Evolutionary conservation across 1,284 basidiomycete genomes (phyloP).

Genomic region (Malassezia yamatoensis): DNA sequence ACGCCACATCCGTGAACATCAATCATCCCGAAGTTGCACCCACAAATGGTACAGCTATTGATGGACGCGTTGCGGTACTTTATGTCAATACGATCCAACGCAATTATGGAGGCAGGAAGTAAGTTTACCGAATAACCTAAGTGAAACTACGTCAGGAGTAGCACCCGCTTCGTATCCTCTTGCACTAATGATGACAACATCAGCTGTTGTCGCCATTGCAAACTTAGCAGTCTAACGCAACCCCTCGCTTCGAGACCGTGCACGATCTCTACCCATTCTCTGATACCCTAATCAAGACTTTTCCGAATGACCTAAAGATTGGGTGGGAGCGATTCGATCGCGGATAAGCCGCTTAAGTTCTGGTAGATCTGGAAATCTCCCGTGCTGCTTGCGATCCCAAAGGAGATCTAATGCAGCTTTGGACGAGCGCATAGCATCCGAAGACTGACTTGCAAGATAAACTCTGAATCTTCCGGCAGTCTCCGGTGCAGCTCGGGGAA

Average conservation of each 20-base stretch:
- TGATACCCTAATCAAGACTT: background rate
- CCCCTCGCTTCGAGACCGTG: background rate
- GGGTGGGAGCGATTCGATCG: conserved; percentile 13
- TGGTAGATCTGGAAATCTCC: conserved; percentile 15
- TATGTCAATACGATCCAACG: conserved; percentile 8
- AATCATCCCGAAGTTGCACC: conserved; percentile 58
- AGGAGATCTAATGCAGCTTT: conserved; percentile 2
- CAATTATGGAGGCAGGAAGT: conserved; percentile 1
- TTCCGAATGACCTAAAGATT: conserved; percentile 17
- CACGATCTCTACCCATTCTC: background rate
- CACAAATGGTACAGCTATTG: conserved; percentile 59
- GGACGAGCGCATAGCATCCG: background rate
- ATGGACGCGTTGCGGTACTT: conserved; percentile 74
- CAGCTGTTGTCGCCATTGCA: too few relatives aligned
- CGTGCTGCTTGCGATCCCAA: conserved; percentile 14
- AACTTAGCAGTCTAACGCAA: too few relatives aligned
- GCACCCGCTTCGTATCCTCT: too few relatives aligned
- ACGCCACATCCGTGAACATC: conserved; percentile 54
- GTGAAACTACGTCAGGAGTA: background rate
- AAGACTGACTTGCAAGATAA: background rate
- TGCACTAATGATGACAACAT: too few relatives aligned
- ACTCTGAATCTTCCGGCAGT: conserved; percentile 18
- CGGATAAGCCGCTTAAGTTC: conserved; percentile 18
- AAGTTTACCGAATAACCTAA: background rate
- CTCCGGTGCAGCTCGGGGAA: conserved; percentile 10